Percentiles rank a stretch among this genome's conserved stretches.
phyloP scores from a whole-genome alignment of 2,329 filamentous ascomycete species.

The Colletotrichum sp. region DNA sequence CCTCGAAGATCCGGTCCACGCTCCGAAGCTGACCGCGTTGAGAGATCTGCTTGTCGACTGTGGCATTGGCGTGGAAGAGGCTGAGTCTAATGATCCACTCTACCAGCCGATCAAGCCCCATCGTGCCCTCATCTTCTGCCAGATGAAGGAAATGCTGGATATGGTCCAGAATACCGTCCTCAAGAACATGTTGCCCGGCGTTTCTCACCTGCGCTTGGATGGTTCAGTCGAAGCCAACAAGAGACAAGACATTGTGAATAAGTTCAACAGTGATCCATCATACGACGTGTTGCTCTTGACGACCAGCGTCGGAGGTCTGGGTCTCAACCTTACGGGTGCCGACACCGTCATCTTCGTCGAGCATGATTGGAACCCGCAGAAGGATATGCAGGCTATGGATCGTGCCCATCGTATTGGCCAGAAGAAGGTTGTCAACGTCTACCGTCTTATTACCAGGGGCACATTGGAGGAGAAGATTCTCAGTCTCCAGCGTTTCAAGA shows the following conservation, averaged over 20 bases:
- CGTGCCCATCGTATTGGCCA: slow-evolving; percentile 97
- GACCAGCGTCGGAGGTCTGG: slow-evolving; percentile 92
- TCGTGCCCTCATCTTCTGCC: slow-evolving; percentile 94
- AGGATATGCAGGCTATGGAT: slow-evolving; percentile 98
- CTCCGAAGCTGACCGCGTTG: slow-evolving; percentile 89
- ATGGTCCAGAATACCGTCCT: slow-evolving; percentile 97
- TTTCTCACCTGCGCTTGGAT: slow-evolving; percentile 93
- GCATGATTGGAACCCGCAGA: slow-evolving; percentile 99
- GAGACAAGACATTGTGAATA: slow-evolving; percentile 97
- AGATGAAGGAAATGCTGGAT: slow-evolving; percentile 99
- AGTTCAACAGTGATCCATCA: slow-evolving; percentile 96
- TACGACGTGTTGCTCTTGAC: slow-evolving; percentile 95
- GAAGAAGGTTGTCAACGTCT: slow-evolving; percentile 99
- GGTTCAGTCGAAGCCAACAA: slow-evolving; percentile 91
- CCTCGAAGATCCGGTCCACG: slow-evolving; percentile 84
- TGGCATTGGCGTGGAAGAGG: slow-evolving; percentile 83
- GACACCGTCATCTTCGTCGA: slow-evolving; percentile 99
- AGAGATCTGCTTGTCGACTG: slow-evolving; percentile 97
- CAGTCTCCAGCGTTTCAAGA: slow-evolving; percentile 98
- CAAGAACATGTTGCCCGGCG: slow-evolving; percentile 86
- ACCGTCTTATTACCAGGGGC: slow-evolving; percentile 92
- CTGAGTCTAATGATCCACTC: slow-evolving; percentile 62
- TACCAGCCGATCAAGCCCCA: slow-evolving; percentile 92
- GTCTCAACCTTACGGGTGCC: slow-evolving; percentile 92
- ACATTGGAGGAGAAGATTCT: slow-evolving; percentile 99